phyloP scores from a whole-genome alignment of 2,329 filamentous ascomycete genomes.

The Chaetomium strumarium region DNA sequence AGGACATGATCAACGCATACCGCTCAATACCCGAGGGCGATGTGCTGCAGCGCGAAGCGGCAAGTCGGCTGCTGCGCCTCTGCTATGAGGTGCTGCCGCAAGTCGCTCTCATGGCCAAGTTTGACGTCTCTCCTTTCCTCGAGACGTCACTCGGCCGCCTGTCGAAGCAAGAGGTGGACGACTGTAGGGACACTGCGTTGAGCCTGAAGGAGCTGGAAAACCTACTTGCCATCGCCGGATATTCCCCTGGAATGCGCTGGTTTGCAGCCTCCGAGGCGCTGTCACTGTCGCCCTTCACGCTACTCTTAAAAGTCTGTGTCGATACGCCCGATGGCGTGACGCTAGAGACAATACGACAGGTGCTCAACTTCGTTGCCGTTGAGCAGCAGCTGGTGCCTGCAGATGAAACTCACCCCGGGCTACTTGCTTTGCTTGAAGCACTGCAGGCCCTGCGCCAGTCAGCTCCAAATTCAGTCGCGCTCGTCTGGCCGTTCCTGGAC shows the following conservation, averaged over 20 bases:
- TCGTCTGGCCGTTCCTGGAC: constrained; percentile 68
- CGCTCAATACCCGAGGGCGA: constrained; percentile 63
- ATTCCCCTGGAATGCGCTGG: constrained; percentile 84
- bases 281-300: constrained; percentile 64
- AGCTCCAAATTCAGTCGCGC: constrained; percentile 32
- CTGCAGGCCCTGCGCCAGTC: constrained; percentile 30
- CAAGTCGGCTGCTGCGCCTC: constrained; percentile 71
- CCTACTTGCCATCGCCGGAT: constrained; percentile 70
- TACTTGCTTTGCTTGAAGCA: constrained; percentile 42
- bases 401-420: constrained; percentile 33
- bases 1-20: constrained; percentile 71
- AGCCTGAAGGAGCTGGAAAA: constrained; percentile 72
- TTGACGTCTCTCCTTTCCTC: constrained; percentile 77
- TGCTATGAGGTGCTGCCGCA: constrained; percentile 82
- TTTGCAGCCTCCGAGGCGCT: constrained; percentile 67
- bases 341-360: constrained; percentile 44
- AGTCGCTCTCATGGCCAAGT: constrained; percentile 73
- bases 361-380: constrained; percentile 55
- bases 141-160: constrained; percentile 60
- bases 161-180: constrained; percentile 44
- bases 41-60: constrained; percentile 68
- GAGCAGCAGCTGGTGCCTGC: constrained; percentile 54
- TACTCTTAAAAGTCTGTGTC: constrained; percentile 56
- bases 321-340: constrained; percentile 44
- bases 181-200: constrained; percentile 47